Percentiles rank a stretch among this genome's conserved stretches.
Evolutionary conservation across 1,139 yeast species (phyloP).

Genomic region (Saccharomyces hybrid): DNA sequence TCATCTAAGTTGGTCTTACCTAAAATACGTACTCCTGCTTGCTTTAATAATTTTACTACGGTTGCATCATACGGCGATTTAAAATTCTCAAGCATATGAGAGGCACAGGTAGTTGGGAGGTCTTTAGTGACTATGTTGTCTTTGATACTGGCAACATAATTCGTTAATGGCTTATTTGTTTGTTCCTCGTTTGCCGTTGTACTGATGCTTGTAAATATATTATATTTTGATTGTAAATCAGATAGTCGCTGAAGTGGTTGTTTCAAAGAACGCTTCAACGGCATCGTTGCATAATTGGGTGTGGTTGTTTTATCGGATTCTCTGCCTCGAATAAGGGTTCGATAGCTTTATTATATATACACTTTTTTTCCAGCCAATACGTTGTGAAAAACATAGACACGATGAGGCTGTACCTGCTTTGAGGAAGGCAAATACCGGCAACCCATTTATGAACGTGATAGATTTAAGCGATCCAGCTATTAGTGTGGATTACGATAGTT

Average conservation of each 20-base stretch:
- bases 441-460: slow-evolving; percentile 4
- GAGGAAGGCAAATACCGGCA: neutral
- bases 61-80: slow-evolving; percentile 79
- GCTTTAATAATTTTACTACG: slow-evolving; percentile 46
- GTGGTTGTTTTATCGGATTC: neutral
- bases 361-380: neutral
- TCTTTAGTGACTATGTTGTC: slow-evolving; percentile 69
- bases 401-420: neutral
- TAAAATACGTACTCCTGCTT: slow-evolving; percentile 42
- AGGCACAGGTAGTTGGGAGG: slow-evolving; percentile 69
- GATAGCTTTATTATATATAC: neutral
- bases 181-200: neutral
- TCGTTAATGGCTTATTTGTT: slow-evolving; percentile 7
- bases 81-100: slow-evolving; percentile 51
- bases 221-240: slow-evolving; percentile 1
- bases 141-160: slow-evolving; percentile 44
- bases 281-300: neutral
- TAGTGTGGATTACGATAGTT: neutral
- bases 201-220: slow-evolving; percentile 1
- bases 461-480: neutral
- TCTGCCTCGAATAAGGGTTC: neutral
- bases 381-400: neutral
- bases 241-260: neutral
- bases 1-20: slow-evolving; percentile 96
- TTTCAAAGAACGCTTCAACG: neutral